Evolutionary conservation across 1,139 yeast species (phyloP), one percentile per base, ranked within the genome.

Genomic region (Saccharomyces hybrid): DNA sequence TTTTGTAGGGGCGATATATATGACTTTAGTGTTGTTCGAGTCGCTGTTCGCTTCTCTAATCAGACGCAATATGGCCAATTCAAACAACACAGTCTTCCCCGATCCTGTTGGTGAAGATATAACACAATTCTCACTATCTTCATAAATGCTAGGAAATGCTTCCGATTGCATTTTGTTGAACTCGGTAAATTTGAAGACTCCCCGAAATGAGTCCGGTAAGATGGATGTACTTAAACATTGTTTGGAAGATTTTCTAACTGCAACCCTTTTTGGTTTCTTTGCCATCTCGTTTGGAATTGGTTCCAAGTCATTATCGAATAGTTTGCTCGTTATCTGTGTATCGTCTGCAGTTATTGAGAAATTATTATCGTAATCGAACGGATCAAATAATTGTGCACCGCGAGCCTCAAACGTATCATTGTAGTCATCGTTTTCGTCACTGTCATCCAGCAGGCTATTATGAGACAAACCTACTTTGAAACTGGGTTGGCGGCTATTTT

Each of bases 91-190:
- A 0, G 84, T 80, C 60, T 80, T 81, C 0, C 84, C 84, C 0
- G 83, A 78, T 0, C 84, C 84, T 0, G 84, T 78, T 0, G 84
- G 84, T 2, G 83, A 71, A 44, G 80, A 74, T 12, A 80, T 68
- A 1, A 80, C 78, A 57, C 78, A 75, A 57, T 78, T 80, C 19
- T 67, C 59, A n/a, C 67, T 61, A 1, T 64, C 52, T 2, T 70
- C 60, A 59, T 73, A 80, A 2, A 79, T 58, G 0, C 56, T 34
- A 1, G 67, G 55, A 57, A 77, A 79, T 2, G 79, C 73, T 50
- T 67, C 70, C 0, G 80, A 72, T 63, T 81, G 84, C 81, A 80
- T 78, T 53, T 62, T 67, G 58, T 80, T 80, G 61, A 80, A 80
- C 11, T 63, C 50, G 1, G 60, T 29, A 58, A 78, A 78, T 0